phyloP scores from a whole-genome alignment of 306 rosid genomes.

The Neltuma alba region DNA sequence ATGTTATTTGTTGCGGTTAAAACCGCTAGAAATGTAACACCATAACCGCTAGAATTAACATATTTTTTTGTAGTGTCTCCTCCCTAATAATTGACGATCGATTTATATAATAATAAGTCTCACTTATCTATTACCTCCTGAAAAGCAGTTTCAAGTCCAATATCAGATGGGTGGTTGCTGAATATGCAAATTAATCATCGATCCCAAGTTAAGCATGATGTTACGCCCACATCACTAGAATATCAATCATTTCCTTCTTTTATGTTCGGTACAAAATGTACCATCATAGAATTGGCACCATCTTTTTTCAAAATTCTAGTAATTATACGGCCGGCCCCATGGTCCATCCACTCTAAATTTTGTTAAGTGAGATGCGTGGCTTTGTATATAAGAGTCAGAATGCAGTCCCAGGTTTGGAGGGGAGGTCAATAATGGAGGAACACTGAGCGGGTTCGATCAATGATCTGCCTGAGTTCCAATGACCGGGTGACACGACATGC shows the following conservation, averaged over 20 bases:
- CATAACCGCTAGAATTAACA: too few relatives aligned
- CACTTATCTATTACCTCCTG: background rate
- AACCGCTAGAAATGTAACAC: too few relatives aligned
- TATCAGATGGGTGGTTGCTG: background rate
- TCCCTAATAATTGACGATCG: background rate
- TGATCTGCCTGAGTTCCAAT: background rate
- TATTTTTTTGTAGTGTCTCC: too few relatives aligned
- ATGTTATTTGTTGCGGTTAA: too few relatives aligned
- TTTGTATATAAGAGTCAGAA: background rate
- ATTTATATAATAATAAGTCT: background rate
- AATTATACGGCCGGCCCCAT: conserved; percentile 10
- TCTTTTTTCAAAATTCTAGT: background rate
- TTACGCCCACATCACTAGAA: background rate
- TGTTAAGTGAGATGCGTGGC: background rate
- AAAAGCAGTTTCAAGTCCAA: background rate
- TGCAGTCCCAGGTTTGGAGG: background rate
- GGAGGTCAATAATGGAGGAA: conserved; percentile 5
- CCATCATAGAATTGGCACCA: background rate
- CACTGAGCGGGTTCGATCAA: background rate
- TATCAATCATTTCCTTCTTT: background rate
- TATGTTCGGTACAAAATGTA: background rate
- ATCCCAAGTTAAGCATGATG: background rate
- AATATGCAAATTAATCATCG: background rate
- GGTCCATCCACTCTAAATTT: background rate
- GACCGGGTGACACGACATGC: background rate